Conservation (phyloP, 768 basidiomycete species). For the Lactarius pseudohatsudake region DNA sequence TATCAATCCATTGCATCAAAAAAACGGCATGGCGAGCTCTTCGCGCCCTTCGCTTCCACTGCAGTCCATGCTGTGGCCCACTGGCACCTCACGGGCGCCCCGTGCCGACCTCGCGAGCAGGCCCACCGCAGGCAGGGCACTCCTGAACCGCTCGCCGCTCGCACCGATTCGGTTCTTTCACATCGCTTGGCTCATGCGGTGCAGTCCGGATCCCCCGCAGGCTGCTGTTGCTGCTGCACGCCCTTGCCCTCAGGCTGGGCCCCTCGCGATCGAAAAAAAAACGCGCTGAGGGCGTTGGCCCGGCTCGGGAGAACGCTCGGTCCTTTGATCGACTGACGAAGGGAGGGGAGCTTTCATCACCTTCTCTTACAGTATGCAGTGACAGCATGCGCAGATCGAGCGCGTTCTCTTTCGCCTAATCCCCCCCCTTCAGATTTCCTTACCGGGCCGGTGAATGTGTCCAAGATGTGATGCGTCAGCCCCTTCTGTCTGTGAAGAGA, state of each 20-base stretch:
- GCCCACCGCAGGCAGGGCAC: not conserved
- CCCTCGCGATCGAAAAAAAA: not conserved
- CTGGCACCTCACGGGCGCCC: not conserved
- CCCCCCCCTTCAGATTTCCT: not conserved
- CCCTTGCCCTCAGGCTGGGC: constrained; percentile 1
- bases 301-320: not conserved
- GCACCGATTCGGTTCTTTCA: not conserved
- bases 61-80: not conserved
- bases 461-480: not conserved
- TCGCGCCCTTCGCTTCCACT: not conserved
- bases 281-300: constrained; percentile 2
- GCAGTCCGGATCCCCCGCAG: not conserved
- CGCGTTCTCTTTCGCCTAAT: not conserved
- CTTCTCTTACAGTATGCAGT: not conserved
- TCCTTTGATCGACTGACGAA: not conserved
- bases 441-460: not conserved
- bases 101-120: not conserved
- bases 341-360: not conserved
- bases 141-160: not conserved
- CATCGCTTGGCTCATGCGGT: not conserved
- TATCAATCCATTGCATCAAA: not conserved
- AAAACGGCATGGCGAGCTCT: not conserved
- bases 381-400: not conserved
- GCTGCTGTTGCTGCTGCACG: not conserved
- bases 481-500: not conserved